Evolutionary conservation across 257 asterid genomes (phyloP).

Genomic region (Gentiana macrophylla): DNA sequence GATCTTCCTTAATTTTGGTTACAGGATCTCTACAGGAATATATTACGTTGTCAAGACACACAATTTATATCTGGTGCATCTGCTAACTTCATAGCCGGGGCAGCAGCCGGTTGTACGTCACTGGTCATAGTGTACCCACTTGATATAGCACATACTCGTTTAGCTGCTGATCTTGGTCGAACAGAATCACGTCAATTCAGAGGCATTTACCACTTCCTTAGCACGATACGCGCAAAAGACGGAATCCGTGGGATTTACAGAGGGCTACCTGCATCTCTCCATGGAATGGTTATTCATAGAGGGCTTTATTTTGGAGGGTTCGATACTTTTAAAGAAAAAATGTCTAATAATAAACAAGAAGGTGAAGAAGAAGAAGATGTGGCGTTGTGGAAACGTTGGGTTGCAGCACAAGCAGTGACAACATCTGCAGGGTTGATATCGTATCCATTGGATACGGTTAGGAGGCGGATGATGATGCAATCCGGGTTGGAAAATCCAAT

Average conservation of each 20-base stretch:
- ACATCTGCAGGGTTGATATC: conserved; percentile 84
- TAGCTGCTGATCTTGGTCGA: conserved; percentile 88
- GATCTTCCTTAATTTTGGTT: background rate
- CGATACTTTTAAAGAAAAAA: conserved; percentile 67
- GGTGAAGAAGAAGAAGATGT: conserved; percentile 33
- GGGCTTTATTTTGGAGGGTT: conserved; percentile 91
- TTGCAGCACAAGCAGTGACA: conserved; percentile 87
- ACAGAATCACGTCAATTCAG: conserved; percentile 68
- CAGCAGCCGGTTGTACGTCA: conserved; percentile 90
- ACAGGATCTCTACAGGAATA: conserved; percentile 76
- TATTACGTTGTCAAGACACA: conserved; percentile 47
- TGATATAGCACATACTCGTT: conserved; percentile 92
- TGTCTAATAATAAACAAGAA: conserved; percentile 14
- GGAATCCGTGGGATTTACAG: conserved; percentile 78
- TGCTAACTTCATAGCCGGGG: conserved; percentile 76
- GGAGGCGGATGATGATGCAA: conserved; percentile 99
- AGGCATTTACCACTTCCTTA: conserved; percentile 73
- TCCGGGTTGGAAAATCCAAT: conserved; percentile 67
- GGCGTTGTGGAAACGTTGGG: conserved; percentile 85
- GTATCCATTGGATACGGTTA: conserved; percentile 82
- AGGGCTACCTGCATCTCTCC: conserved; percentile 87
- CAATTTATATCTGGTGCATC: conserved; percentile 59
- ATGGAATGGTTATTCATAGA: conserved; percentile 84
- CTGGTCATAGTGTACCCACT: conserved; percentile 85
- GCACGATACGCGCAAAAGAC: conserved; percentile 41